Percentiles rank a stretch among this genome's conserved stretches.
phyloP scores from a whole-genome alignment of 2,329 filamentous ascomycete species.

The Microsporum audouinii region DNA sequence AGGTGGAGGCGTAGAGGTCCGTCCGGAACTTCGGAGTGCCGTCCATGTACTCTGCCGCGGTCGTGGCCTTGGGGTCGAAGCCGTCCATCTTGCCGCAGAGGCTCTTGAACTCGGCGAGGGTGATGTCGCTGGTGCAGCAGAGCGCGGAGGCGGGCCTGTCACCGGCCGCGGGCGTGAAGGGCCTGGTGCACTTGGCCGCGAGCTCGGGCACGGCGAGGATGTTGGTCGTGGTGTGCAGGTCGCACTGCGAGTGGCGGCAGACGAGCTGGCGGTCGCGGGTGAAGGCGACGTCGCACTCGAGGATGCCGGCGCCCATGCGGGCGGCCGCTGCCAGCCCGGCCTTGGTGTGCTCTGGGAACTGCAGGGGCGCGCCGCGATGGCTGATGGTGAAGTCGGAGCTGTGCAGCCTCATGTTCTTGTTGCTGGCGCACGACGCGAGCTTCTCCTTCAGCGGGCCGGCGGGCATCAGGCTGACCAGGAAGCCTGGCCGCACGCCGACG shows the following conservation, averaged over 20 bases:
- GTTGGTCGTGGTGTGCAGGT: slow-evolving; percentile 58
- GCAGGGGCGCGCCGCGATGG: slow-evolving; percentile 52
- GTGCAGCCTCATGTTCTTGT: slow-evolving; percentile 41
- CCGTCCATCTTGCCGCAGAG: slow-evolving; percentile 63
- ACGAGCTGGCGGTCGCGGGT: slow-evolving; percentile 55
- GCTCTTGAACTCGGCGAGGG: slow-evolving; percentile 53
- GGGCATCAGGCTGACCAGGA: slow-evolving; percentile 52
- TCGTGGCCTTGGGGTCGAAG: slow-evolving; percentile 48
- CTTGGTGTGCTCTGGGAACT: slow-evolving; percentile 53
- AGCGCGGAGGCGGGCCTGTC: slow-evolving; percentile 47
- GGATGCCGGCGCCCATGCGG: slow-evolving; percentile 55
- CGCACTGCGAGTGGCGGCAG: slow-evolving; percentile 56
- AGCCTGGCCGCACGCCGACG: slow-evolving; percentile 54
- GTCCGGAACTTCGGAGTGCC: slow-evolving; percentile 53
- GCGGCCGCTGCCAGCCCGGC: slow-evolving; percentile 51
- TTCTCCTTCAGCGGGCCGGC: slow-evolving; percentile 48
- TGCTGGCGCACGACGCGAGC: slow-evolving; percentile 42
- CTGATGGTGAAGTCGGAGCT: slow-evolving; percentile 48
- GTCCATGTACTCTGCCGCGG: slow-evolving; percentile 45
- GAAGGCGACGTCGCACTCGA: slow-evolving; percentile 59
- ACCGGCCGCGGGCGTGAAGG: slow-evolving; percentile 47
- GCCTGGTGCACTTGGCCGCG: slow-evolving; percentile 51
- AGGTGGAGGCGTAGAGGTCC: slow-evolving; percentile 47
- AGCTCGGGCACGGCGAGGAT: slow-evolving; percentile 52
- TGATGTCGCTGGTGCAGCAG: slow-evolving; percentile 63